These are phyloP conservation scores for Trametes polyzona DNA, from an alignment of 1,284 basidiomycete species.

Conservation along the genomic window DNA sequence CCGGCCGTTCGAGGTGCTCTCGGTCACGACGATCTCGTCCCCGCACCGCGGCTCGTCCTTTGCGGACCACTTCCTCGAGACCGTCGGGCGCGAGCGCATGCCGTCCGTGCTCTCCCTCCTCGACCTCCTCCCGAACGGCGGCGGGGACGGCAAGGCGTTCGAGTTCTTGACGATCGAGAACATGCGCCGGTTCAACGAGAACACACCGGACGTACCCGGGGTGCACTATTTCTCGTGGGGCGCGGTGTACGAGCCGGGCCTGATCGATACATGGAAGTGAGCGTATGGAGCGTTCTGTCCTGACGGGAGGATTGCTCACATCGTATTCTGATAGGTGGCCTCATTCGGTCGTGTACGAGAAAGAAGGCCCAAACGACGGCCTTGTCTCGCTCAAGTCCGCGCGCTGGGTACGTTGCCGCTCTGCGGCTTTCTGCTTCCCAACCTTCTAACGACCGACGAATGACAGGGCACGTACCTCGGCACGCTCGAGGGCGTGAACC, in stretches of 20 bases:
- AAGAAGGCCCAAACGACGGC: slow-evolving; percentile 93
- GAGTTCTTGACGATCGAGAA: slow-evolving; percentile 83
- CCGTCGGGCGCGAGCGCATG: slow-evolving; percentile 70
- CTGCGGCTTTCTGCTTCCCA: neutral
- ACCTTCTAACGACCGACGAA: neutral
- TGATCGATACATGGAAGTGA: slow-evolving; percentile 87
- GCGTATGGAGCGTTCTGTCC: slow-evolving; percentile 18
- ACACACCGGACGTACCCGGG: slow-evolving; percentile 75
- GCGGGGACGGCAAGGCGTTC: slow-evolving; percentile 92
- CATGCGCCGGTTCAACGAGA: slow-evolving; percentile 89
- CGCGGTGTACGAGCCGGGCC: slow-evolving; percentile 83
- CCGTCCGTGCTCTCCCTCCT: slow-evolving; percentile 69
- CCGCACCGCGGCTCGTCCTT: slow-evolving; percentile 94
- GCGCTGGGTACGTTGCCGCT: slow-evolving; percentile 66
- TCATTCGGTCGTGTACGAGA: slow-evolving; percentile 82
- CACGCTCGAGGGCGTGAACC: slow-evolving; percentile 89
- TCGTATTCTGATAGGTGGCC: slow-evolving; percentile 55
- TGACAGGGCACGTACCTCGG: slow-evolving; percentile 80
- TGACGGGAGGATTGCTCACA: neutral
- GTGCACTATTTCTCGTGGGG: slow-evolving; percentile 95
- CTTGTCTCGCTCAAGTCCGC: slow-evolving; percentile 84
- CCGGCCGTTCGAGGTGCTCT: slow-evolving; percentile 72
- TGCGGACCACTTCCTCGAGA: slow-evolving; percentile 88
- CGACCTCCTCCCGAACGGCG: slow-evolving; percentile 82
- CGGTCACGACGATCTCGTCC: slow-evolving; percentile 91